Percentiles rank a stretch among this genome's conserved stretches.
phyloP scores from a whole-genome alignment of 2,329 filamentous ascomycete species.

The Aspergillus aculeatus region DNA sequence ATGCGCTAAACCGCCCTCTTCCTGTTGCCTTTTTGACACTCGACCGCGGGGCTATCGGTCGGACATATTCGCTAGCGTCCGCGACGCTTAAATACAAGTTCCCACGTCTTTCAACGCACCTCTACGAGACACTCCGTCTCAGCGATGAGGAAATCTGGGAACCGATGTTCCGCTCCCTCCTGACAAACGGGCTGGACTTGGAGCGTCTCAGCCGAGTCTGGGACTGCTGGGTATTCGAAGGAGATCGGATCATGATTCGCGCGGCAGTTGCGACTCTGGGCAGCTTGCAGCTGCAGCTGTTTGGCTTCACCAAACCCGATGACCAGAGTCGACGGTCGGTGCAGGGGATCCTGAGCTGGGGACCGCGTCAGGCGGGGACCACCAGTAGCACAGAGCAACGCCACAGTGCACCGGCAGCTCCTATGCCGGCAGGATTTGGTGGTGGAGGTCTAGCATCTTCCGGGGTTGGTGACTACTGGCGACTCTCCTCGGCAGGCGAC shows the following conservation, averaged over 20 bases:
- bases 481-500: constrained; percentile 37
- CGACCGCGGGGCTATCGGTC: constrained; percentile 56
- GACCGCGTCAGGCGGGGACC: constrained; percentile 32
- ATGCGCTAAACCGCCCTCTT: constrained; percentile 60
- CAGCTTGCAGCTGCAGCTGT: constrained; percentile 43
- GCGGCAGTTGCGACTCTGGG: constrained; percentile 46
- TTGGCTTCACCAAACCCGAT: constrained; percentile 38
- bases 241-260: constrained; percentile 51
- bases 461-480: constrained; percentile 43
- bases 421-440: constrained; percentile 33
- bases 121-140: constrained; percentile 43
- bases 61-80: constrained; percentile 56
- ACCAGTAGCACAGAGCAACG: constrained; percentile 32
- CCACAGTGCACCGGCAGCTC: constrained; percentile 34
- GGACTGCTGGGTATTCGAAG: constrained; percentile 63
- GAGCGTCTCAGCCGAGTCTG: constrained; percentile 57
- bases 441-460: constrained; percentile 37
- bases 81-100: constrained; percentile 59
- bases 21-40: constrained; percentile 61
- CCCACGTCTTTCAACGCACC: constrained; percentile 54
- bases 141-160: constrained; percentile 50
- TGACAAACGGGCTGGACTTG: constrained; percentile 52
- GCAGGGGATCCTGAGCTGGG: constrained; percentile 38
- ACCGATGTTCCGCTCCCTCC: constrained; percentile 55
- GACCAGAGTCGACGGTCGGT: constrained; percentile 37